Percentiles rank a stretch among this genome's conserved stretches.
These are phyloP conservation scores for Aspergillus affinis DNA, from an alignment of 495 filamentous ascomycete genomes.

Conservation along the genomic window DNA sequence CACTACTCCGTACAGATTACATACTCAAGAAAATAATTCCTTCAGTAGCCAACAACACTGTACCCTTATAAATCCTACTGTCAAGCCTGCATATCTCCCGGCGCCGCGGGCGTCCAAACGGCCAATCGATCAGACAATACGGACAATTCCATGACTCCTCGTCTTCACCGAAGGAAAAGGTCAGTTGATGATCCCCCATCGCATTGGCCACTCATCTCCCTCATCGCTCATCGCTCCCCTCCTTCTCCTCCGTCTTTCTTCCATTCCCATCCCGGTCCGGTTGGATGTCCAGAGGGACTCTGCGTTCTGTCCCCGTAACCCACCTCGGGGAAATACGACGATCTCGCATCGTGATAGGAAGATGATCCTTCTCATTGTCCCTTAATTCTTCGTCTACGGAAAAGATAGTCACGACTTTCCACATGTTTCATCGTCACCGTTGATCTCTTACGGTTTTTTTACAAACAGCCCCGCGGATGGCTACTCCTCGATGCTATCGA, in stretches of 20 bases:
- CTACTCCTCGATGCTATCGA: neutral
- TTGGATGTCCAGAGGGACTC: neutral
- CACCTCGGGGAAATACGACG: neutral
- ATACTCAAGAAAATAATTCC: too few relatives aligned
- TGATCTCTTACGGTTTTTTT: neutral
- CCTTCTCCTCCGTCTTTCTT: neutral
- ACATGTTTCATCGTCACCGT: too few relatives aligned
- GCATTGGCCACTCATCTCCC: neutral
- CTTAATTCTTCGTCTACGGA: neutral
- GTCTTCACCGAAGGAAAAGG: constrained; percentile 10
- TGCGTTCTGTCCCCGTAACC: neutral
- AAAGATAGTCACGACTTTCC: neutral
- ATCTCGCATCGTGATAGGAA: neutral
- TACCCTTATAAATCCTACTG: neutral
- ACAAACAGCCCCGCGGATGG: neutral
- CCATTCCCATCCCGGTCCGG: neutral
- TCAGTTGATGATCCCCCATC: constrained; percentile 12
- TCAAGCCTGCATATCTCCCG: constrained; percentile 15
- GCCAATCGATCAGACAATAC: constrained; percentile 20
- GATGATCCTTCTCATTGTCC: neutral
- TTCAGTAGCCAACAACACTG: too few relatives aligned
- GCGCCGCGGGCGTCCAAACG: constrained; percentile 7
- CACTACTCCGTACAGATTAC: too few relatives aligned
- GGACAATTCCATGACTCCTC: constrained; percentile 12
- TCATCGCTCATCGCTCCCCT: neutral